Base-by-base conservation (phyloP, 2,329 filamentous ascomycete species). In the Penicillium sp. region DNA sequence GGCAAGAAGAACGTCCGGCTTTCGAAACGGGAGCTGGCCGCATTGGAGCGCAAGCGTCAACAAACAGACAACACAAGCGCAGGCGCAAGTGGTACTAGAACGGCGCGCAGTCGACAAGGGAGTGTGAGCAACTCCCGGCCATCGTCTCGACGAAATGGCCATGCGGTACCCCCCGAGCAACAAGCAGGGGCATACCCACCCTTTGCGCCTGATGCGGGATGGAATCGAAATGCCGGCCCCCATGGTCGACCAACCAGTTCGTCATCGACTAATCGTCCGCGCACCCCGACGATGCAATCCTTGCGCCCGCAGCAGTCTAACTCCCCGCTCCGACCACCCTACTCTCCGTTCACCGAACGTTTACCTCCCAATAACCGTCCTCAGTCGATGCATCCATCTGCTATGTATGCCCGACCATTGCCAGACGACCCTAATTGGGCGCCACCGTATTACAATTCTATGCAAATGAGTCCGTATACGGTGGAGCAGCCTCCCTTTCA, bases 1-100 rank as follows among this genome's bases (percentile, higher is more conserved):
- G 92, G 92, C 61, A 89, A 88, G 73, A 80, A 83, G 45, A 90
- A 96, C 56, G 90, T 97, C 55, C 89, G 88, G 71, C 82, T 98
- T 61, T 91, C 84, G 65, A 84, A 87, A 68, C 86, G 89, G 53
- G 93, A 97, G 73, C 80, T 96, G 65, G 89, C 88, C 60, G 92
- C 91, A 47, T 81, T 96, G 64, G 89, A 93, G 70, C 84, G 86
- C 60, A 84, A 86, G 71, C 84, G 87, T 56, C 77, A 86, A 66
- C 79, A 82, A 63, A 78, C 79, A 33, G 76, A 77, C 54, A 63
- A 56, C 48, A 53, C 53, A 55, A 64, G 60, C 9, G 55, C 51
- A n/a, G 37, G 39, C 24, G 52, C 39, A 22, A 39, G 35, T 39
- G 39, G 39, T 13, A 41, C 39, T 41, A 19, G 63, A 37, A 29